Conservation (phyloP, 108 stramenopile species). For the Parietichytrium sp. region DNA sequence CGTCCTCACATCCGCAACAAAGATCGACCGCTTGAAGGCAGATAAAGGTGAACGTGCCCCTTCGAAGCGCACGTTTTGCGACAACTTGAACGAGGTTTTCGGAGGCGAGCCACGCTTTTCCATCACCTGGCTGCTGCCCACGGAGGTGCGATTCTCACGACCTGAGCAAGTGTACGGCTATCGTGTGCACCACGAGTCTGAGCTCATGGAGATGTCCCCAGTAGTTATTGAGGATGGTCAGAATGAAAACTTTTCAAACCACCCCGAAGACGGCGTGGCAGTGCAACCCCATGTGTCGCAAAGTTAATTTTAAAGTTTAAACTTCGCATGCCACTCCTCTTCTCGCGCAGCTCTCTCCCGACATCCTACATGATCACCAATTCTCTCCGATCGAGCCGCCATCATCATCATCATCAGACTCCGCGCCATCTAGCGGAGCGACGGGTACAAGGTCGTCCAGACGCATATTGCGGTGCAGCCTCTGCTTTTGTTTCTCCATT, state of each 20-base stretch:
- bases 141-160: constrained; percentile 13
- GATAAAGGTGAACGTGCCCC: constrained; percentile 80
- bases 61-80: constrained; percentile 49
- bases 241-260: no score
- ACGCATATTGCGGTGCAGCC: no score
- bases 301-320: no score
- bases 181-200: background rate
- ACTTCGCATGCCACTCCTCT: no score
- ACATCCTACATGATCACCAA: no score
- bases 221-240: background rate
- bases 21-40: constrained; percentile 89
- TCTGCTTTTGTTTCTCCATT: background rate
- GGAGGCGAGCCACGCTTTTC: constrained; percentile 61
- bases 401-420: no score
- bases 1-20: constrained; percentile 81
- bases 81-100: constrained; percentile 89
- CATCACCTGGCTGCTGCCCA: constrained; percentile 45
- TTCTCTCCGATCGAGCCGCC: no score
- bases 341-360: no score
- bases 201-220: constrained; percentile 5
- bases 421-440: no score
- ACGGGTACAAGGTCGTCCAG: no score
- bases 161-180: constrained; percentile 42
- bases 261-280: no score
- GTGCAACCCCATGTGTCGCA: no score